Evolutionary conservation across 2,329 filamentous ascomycete genomes (phyloP).

Genomic region (Aspergillus luchuensis): DNA sequence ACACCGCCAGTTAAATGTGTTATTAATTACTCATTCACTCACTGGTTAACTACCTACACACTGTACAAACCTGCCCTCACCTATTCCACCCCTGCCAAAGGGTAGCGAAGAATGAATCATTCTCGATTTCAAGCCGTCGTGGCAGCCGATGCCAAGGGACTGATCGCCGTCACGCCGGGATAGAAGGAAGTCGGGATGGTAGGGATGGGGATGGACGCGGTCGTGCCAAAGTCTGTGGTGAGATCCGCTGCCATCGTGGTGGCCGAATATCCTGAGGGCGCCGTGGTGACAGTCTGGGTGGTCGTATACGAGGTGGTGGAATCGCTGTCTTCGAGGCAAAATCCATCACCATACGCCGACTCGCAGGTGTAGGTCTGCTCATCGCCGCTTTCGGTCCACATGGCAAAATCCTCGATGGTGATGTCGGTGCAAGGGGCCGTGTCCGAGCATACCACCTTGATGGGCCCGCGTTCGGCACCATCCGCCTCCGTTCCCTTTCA

Average conservation of each 20-base stretch:
- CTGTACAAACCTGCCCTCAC: too few species aligned
- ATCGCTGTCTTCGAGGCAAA: slow-evolving; percentile 45
- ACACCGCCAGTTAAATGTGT: background rate
- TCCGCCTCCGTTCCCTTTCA: slow-evolving; percentile 58
- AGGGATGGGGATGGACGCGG: slow-evolving; percentile 26
- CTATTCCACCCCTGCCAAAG: background rate
- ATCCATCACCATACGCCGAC: slow-evolving; percentile 53
- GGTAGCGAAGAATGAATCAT: too few species aligned
- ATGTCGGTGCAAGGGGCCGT: slow-evolving; percentile 56
- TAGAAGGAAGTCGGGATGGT: slow-evolving; percentile 31
- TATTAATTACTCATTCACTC: too few species aligned
- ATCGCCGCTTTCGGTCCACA: slow-evolving; percentile 43
- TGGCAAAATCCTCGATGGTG: slow-evolving; percentile 53
- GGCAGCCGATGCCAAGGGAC: slow-evolving; percentile 21
- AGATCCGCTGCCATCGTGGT: slow-evolving; percentile 31
- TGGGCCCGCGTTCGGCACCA: slow-evolving; percentile 54
- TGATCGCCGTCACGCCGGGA: slow-evolving; percentile 34
- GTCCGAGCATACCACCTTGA: slow-evolving; percentile 56
- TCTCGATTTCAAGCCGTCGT: background rate
- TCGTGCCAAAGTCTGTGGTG: slow-evolving; percentile 28
- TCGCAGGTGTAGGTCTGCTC: slow-evolving; percentile 47
- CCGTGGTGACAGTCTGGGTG: slow-evolving; percentile 26
- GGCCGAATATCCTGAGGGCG: slow-evolving; percentile 32
- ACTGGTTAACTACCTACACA: too few species aligned
- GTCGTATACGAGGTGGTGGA: slow-evolving; percentile 23